phyloP scores from a whole-genome alignment of 768 basidiomycete species.

The Lentinula guzmanii region DNA sequence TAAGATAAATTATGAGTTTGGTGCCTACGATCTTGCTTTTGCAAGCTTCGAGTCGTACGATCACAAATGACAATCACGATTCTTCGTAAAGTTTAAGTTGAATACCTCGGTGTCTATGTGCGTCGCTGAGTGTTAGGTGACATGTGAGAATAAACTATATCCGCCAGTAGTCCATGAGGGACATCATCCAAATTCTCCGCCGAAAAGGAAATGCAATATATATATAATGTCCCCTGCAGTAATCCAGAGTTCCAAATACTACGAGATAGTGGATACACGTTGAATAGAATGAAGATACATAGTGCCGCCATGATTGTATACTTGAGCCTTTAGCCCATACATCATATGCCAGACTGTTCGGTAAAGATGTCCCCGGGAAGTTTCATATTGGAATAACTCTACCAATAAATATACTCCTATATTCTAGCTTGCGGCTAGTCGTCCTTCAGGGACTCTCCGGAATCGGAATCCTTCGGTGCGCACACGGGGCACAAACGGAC shows the following conservation, averaged over 20 bases:
- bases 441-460: not conserved
- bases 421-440: not conserved
- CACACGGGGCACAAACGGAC: conserved; percentile 4
- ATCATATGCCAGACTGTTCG: not conserved
- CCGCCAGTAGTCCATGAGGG: not conserved
- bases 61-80: conserved; percentile 4
- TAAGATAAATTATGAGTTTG: conserved; percentile 98
- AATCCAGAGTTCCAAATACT: not conserved
- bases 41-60: conserved; percentile 69
- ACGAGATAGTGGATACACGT: not conserved
- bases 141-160: not conserved
- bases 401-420: not conserved
- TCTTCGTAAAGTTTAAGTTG: not conserved
- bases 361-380: not conserved
- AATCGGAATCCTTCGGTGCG: not conserved
- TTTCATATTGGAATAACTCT: not conserved
- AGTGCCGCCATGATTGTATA: not conserved
- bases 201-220: not conserved
- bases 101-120: not conserved
- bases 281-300: not conserved
- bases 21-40: conserved; percentile 86
- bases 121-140: not conserved
- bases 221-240: not conserved
- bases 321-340: not conserved
- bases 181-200: conserved; percentile 1